These are phyloP conservation scores for Chernovozyma aurita DNA, from an alignment of 1,139 yeast genomes.

Conservation along the genomic window DNA sequence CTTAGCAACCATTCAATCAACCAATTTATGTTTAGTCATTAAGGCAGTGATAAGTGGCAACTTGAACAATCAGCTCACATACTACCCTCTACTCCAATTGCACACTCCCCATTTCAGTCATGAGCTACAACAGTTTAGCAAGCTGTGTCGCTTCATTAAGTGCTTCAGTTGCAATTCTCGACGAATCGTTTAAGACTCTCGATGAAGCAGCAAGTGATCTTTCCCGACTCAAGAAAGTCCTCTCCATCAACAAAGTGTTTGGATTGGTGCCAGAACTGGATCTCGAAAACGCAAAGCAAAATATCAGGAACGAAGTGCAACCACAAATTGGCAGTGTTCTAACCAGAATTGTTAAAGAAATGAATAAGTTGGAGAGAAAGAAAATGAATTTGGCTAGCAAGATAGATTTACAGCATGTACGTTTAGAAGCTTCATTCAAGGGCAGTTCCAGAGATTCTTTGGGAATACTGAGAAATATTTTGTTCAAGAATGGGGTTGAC, in stretches of 20 bases:
- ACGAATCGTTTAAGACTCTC: constrained; percentile 24
- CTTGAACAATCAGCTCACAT: too few relatives aligned
- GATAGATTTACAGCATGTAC: constrained; percentile 28
- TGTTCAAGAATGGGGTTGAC: constrained; percentile 12
- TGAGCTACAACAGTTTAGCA: constrained; percentile 13
- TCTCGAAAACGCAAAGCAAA: constrained; percentile 31
- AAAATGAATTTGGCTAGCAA: constrained; percentile 26
- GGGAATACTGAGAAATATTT: constrained; percentile 8
- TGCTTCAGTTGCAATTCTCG: constrained; percentile 28
- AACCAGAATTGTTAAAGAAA: constrained; percentile 28
- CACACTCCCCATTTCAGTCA: too few relatives aligned
- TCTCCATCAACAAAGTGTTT: constrained; percentile 34
- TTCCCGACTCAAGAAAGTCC: constrained; percentile 28
- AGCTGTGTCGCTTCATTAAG: constrained; percentile 28
- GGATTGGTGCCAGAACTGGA: constrained; percentile 42
- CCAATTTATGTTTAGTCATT: too few relatives aligned
- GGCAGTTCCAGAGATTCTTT: constrained; percentile 7
- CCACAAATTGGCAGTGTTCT: constrained; percentile 34
- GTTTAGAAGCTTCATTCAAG: constrained; percentile 22
- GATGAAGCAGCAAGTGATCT: constrained; percentile 33
- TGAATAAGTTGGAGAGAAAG: constrained; percentile 24
- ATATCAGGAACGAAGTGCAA: constrained; percentile 25
- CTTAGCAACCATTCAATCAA: too few relatives aligned
- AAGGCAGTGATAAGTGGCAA: too few relatives aligned
- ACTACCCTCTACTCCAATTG: too few relatives aligned